phyloP scores from a whole-genome alignment of 2,329 filamentous ascomycete genomes.

The Neobulgaria alba region DNA sequence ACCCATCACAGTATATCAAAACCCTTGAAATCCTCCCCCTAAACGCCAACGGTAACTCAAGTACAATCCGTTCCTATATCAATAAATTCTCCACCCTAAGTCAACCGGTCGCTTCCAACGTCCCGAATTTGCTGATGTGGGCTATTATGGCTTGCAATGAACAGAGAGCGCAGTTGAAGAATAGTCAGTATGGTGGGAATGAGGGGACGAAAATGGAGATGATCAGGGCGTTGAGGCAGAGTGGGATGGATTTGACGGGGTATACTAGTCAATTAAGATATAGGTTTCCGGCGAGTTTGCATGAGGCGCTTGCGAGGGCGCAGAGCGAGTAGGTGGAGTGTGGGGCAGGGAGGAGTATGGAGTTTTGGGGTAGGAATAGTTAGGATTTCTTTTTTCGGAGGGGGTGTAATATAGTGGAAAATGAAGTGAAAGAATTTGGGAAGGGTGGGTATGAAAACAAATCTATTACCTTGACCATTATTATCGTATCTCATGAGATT shows the following conservation, averaged over 20 bases:
- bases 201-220: constrained; percentile 54
- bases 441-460: too few species aligned
- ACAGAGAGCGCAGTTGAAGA: constrained; percentile 63
- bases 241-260: constrained; percentile 83
- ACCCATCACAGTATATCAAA: constrained; percentile 55
- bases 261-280: constrained; percentile 92
- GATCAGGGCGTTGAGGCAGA: constrained; percentile 65
- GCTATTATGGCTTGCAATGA: constrained; percentile 78
- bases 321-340: constrained; percentile 18
- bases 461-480: too few species aligned
- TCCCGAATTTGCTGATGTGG: constrained; percentile 90
- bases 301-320: constrained; percentile 78
- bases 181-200: constrained; percentile 66
- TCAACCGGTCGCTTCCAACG: constrained; percentile 75
- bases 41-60: constrained; percentile 63
- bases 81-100: constrained; percentile 72
- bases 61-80: constrained; percentile 69
- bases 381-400: too few species aligned
- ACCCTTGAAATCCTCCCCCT: constrained; percentile 73
- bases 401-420: too few species aligned
- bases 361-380: too few species aligned
- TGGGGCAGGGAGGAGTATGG: not conserved
- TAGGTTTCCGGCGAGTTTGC: constrained; percentile 75
- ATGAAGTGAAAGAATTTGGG: too few species aligned
- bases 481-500: too few species aligned